Evolutionary conservation across 331 rosid genomes (phyloP).

Genomic region (Ulmus americana): DNA sequence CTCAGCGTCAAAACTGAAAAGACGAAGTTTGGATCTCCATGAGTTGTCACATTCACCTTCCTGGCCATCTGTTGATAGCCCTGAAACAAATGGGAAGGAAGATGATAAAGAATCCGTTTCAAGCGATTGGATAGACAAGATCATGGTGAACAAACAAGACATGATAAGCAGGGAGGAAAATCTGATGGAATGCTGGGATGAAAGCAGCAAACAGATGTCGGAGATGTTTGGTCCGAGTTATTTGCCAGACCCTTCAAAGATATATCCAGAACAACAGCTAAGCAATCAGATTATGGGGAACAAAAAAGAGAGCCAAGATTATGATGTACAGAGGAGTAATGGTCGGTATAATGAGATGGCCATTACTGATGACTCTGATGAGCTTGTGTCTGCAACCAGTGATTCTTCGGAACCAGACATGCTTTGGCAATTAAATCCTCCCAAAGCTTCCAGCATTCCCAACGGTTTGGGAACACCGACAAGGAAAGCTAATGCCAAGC

Average conservation of each 20-base stretch:
- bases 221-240: constrained; percentile 38
- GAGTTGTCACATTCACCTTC: constrained; percentile 39
- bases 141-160: constrained; percentile 43
- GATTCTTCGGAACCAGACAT: constrained; percentile 78
- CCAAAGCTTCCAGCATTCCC: constrained; percentile 37
- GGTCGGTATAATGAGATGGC: constrained; percentile 27
- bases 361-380: constrained; percentile 60
- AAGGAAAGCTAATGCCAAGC: constrained; percentile 41
- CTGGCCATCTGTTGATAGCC: constrained; percentile 37
- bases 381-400: constrained; percentile 58
- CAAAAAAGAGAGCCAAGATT: constrained; percentile 33
- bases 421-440: constrained; percentile 48
- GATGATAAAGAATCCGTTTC: constrained; percentile 56
- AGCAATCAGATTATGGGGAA: constrained; percentile 13
- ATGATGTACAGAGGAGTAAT: constrained; percentile 14
- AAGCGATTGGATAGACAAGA: constrained; percentile 53
- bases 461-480: constrained; percentile 37
- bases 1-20: constrained; percentile 36
- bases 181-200: constrained; percentile 54
- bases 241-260: constrained; percentile 39
- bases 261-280: constrained; percentile 28
- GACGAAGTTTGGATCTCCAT: constrained; percentile 64
- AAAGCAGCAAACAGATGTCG: constrained; percentile 37
- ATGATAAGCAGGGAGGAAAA: constrained; percentile 46
- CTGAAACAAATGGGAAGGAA: constrained; percentile 33